Base-by-base conservation (phyloP, 441 rosid species). In the Erodium moschatum region DNA sequence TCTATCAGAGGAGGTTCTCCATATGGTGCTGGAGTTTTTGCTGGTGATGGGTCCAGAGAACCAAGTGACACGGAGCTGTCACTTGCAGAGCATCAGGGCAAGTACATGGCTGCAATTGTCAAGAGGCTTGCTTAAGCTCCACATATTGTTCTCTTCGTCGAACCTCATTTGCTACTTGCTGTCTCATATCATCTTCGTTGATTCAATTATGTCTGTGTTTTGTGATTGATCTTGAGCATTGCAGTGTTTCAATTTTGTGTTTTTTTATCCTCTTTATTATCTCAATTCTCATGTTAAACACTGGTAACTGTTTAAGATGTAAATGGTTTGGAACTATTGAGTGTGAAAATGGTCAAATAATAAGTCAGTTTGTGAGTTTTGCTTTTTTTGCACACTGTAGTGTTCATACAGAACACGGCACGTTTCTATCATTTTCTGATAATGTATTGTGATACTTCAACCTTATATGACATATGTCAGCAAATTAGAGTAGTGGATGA, bases 41-140 rank as follows among this genome's bases (percentile, higher is more conserved):
- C 98, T 0, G 98, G 96, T 5, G 97, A 91, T 9, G 96, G 96
- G 65, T 85, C 97, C 0, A 84, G 97, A 69, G 83, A 80, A 78
- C 98, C 97, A 38, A 65, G 93, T 0, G 85, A 93, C 74, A 85
- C 89, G 0, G 97, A 91, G 83, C 76, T 93, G 73, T 81, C 74
- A 75, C 95, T 85, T 67, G 96, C 97, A 15, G 86, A 88, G 82
- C 98, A 93, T 85, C 98, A 93, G 87, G 98, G 98, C 64, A 89
- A 93, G 76, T 78, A 87, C 89, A 74, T 91, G 24, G 96, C 98
- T 15, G 67, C 76, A 74, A 81, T 93, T 63, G 74, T 96, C 44
- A 91, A 86, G 90, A 93, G 87, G 83, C 89, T 93, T 15, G 60
- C 50, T 44, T 44, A 44, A 44, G 50, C n/a, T 44, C 50, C 15